Base-by-base conservation (phyloP, 495 filamentous ascomycete genomes). In the Letharia lupina region DNA sequence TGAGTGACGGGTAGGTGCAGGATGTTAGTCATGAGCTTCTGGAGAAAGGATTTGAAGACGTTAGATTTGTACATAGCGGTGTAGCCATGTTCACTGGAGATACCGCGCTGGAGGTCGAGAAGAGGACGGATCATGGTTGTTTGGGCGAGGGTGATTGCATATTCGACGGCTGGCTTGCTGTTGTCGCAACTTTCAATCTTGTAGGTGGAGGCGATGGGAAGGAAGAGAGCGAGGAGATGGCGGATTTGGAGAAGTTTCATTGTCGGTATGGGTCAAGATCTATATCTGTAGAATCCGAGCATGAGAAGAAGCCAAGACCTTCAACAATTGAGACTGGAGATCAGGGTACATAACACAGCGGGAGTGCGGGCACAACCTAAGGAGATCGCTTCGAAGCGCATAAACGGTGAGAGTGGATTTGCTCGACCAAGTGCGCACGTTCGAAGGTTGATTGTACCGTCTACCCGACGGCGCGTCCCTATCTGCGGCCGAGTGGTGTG, bases 61-160 rank as follows among this genome's bases (percentile, higher is more conserved):
- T n/a, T 62, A 9, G 11, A n/a, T 48, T 62, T 62, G 8, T 48
- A 37, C 60, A 62, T 62, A 28, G 42, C 61, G 31, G 11, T 39
- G 18, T 47, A 62, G 61, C 42, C 31, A 37, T 62, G 7, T 11
- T 9, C 6, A 16, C 42, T 50, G 5, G 12, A 48, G 31, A 37
- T 0, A 31, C 31, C 44, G 10, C 11, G 15, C 20, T 13, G 28
- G 5, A 39, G 13, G 31, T 35, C 18, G 31, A 47, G 18, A 3
- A 35, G 12, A 41, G 31, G 42, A 15, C 8, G 44, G 9, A 62
- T 20, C 42, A 62, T 16, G 28, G 15, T 20, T 7, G 16, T 37
- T 37, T 62, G 60, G 28, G 42, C 41, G 10, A 35, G 42, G 42
- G 20, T 20, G 15, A 47, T 40, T 48, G 60, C 42, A 37, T 12